phyloP scores from a whole-genome alignment of 1,284 basidiomycete genomes.

The Paramarasmius palmivorus region DNA sequence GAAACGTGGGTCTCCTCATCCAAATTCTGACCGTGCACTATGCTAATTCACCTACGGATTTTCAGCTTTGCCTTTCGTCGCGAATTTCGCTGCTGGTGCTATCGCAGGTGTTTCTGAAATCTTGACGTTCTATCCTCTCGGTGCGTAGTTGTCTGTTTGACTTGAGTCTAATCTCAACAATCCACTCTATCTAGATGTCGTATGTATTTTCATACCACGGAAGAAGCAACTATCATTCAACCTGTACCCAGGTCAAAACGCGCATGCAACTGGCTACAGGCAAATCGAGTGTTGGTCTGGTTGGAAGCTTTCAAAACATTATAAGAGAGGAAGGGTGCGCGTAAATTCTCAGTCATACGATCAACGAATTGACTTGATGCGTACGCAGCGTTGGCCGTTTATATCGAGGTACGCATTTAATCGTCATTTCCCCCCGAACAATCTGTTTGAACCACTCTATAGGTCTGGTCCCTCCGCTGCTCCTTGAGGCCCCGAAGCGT shows the following conservation, averaged over 20 bases:
- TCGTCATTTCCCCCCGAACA: background rate
- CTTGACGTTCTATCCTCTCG: constrained; percentile 90
- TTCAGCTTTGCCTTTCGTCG: constrained; percentile 79
- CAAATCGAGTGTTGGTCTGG: constrained; percentile 75
- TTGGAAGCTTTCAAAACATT: constrained; percentile 80
- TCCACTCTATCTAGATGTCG: constrained; percentile 46
- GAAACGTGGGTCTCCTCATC: constrained; percentile 11
- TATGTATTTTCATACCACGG: constrained; percentile 33
- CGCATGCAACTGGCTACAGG: constrained; percentile 95
- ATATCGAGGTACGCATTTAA: constrained; percentile 69
- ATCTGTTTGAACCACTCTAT: too few species aligned
- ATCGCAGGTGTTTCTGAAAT: constrained; percentile 91
- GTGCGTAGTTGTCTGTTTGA: constrained; percentile 43
- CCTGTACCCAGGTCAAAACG: constrained; percentile 79
- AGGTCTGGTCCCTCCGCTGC: constrained; percentile 90
- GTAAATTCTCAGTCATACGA: constrained; percentile 17
- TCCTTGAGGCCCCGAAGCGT: constrained; percentile 97
- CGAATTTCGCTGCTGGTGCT: constrained; percentile 89
- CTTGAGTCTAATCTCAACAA: constrained; percentile 1
- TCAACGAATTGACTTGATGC: constrained; percentile 15
- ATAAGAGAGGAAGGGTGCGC: constrained; percentile 83
- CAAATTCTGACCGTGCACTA: background rate
- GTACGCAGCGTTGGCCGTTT: constrained; percentile 69
- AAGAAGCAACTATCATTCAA: constrained; percentile 14
- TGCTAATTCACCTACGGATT: background rate